Evolutionary conservation across 306 rosid genomes (phyloP), one percentile per base, ranked within the genome.

Genomic region (Albizia julibrissin): DNA sequence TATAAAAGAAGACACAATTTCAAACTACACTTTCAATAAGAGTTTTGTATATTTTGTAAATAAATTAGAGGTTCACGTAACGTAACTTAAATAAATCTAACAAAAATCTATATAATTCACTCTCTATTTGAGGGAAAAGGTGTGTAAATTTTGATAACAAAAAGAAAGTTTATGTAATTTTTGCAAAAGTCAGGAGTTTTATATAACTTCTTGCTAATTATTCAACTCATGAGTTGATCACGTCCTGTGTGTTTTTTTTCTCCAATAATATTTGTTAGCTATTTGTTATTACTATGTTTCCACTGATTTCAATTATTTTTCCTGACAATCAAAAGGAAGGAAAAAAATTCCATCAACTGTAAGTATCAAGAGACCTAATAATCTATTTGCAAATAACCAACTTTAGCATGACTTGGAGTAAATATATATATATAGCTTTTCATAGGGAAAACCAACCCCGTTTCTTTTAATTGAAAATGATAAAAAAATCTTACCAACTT

Each of bases 401-500:
- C 24, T 81, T 71, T 64, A 10, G 50, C 37, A 69, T 56, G 10
- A 44, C 49, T 44, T 11, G 16, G 49, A 44, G 27, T 56, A 46
- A 46, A 11, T n/a, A n/a, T n/a, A n/a, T n/a, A 46, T 3, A n/a
- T 46, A 46, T 19, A 33, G 62, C 13, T 16, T 56, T 64, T 50
- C 9, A 8, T 34, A n/a, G 7, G 31, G 14, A 67, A 6, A 74
- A 6, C 50, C 49, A 68, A 47, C 64, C 49, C 50, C 10, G 2
- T 33, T 31, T 81, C 58, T 62, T 47, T 22, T 27, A 69, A 49
- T 69, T 50, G 75, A 78, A 82, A 26, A 21, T 5, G 26, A 69
- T 52, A n/a, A 74, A 56, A 83, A 86, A 64, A 85, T 29, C 58
- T 0, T 80, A 21, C 91, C n/a, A n/a, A n/a, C n/a, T n/a, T n/a